Percentiles rank a stretch among this genome's conserved stretches.
phyloP scores from a whole-genome alignment of 331 rosid species.

The Rhamnella rubrinervis region DNA sequence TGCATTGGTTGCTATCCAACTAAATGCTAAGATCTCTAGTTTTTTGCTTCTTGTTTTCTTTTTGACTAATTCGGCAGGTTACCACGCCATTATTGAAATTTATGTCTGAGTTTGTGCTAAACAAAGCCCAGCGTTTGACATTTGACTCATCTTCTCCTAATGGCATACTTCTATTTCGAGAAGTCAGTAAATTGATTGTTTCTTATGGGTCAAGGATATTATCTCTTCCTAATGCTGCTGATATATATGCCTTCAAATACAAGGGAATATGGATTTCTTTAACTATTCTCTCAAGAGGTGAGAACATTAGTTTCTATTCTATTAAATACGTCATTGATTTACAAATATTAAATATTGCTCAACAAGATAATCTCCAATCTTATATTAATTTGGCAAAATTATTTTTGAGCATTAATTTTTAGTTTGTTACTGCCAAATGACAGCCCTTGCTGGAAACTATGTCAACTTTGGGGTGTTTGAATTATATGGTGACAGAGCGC shows the following conservation, averaged over 20 bases:
- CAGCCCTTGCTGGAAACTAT: conserved; percentile 86
- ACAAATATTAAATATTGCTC: too few species aligned
- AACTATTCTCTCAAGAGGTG: conserved; percentile 80
- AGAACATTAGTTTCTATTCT: not conserved
- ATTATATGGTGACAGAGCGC: conserved; percentile 88
- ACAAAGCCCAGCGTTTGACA: conserved; percentile 97
- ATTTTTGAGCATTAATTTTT: conserved; percentile 10
- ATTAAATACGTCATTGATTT: too few species aligned
- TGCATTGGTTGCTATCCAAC: not conserved
- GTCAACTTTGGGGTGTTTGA: conserved; percentile 95
- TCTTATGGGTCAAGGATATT: conserved; percentile 94
- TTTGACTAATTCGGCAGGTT: conserved; percentile 54
- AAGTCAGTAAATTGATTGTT: conserved; percentile 92
- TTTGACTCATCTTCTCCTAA: conserved; percentile 99
- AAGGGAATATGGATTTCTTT: conserved; percentile 97
- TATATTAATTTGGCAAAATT: not conserved
- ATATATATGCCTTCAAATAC: conserved; percentile 84
- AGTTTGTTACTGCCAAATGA: conserved; percentile 18
- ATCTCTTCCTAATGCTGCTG: conserved; percentile 85
- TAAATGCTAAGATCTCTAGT: not conserved
- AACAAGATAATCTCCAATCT: too few species aligned
- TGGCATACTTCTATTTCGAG: conserved; percentile 98
- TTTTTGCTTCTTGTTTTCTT: not conserved
- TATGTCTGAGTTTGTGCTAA: conserved; percentile 92
- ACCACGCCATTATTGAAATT: conserved; percentile 95